Conservation (phyloP, 139 green algal species). For the Tetraselmis chui region DNA sequence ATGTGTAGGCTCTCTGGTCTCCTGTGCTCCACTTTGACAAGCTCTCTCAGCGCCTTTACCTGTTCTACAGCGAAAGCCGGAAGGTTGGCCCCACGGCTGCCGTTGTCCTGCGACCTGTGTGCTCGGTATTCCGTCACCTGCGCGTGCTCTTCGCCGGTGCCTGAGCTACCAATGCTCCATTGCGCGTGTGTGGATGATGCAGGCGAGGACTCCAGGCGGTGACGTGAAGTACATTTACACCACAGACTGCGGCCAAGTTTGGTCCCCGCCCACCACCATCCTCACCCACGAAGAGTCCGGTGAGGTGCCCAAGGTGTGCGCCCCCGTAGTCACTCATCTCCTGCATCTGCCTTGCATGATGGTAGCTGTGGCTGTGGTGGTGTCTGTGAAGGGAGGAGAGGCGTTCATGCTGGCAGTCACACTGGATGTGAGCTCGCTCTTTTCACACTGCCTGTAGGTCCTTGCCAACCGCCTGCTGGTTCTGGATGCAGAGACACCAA, state of each 20-base stretch:
- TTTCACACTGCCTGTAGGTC: too few species aligned
- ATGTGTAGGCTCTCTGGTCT: conserved; percentile 21
- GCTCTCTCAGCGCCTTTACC: conserved; percentile 14
- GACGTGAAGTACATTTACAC: conserved; percentile 24
- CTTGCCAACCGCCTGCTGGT: conserved; percentile 16
- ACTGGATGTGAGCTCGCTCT: too few species aligned
- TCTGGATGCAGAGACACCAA: neutral
- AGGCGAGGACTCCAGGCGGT: conserved; percentile 15
- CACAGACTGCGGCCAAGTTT: conserved; percentile 11
- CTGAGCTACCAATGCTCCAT: too few species aligned
- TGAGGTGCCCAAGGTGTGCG: conserved; percentile 24
- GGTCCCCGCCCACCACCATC: conserved; percentile 16
- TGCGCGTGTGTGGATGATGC: neutral
- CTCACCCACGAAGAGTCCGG: conserved; percentile 18
- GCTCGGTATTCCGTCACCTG: too few species aligned
- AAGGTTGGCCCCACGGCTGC: conserved; percentile 22
- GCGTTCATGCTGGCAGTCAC: too few species aligned
- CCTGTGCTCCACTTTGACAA: conserved; percentile 25
- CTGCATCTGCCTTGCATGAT: too few species aligned
- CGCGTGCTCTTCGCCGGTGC: too few species aligned
- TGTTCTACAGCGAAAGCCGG: conserved; percentile 33
- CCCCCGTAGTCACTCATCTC: neutral
- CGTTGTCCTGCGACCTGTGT: too few species aligned
- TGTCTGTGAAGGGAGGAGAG: too few species aligned
- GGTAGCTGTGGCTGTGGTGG: too few species aligned